These are phyloP conservation scores for Volutella citrinella DNA, from an alignment of 2,329 filamentous ascomycete species.

Conservation along the genomic window DNA sequence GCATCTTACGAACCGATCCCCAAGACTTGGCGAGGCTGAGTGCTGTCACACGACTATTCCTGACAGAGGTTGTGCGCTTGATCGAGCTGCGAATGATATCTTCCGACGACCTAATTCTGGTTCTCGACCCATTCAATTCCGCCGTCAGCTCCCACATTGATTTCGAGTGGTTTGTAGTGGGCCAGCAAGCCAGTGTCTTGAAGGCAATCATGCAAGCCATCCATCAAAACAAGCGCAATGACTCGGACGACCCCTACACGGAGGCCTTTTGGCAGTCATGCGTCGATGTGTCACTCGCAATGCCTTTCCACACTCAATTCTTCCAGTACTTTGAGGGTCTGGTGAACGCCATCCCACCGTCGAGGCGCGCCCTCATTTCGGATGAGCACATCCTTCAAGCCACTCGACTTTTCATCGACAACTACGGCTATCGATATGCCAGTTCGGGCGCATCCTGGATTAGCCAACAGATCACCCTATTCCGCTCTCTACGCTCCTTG, in stretches of 20 bases:
- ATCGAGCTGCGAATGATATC: constrained; percentile 11
- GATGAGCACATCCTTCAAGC: background rate
- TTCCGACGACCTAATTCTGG: constrained; percentile 13
- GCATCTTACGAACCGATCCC: too few relatives aligned
- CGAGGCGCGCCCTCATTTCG: background rate
- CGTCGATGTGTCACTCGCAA: too few relatives aligned
- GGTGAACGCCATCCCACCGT: background rate
- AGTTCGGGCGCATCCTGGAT: too few relatives aligned
- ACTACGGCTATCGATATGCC: too few relatives aligned
- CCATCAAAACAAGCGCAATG: constrained; percentile 1
- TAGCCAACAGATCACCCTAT: too few relatives aligned
- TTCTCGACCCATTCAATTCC: constrained; percentile 17
- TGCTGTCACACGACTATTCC: too few relatives aligned
- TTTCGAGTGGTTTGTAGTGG: too few relatives aligned
- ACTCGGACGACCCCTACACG: constrained; percentile 8
- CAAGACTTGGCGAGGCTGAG: too few relatives aligned
- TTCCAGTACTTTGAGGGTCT: background rate
- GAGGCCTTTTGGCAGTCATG: background rate
- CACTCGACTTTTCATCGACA: too few relatives aligned
- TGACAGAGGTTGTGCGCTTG: constrained; percentile 6
- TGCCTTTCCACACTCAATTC: too few relatives aligned
- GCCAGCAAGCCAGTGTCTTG: constrained; percentile 9
- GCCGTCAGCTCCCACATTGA: constrained; percentile 1
- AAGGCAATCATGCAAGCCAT: constrained; percentile 12
- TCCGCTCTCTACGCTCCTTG: too few relatives aligned